These are phyloP conservation scores for Boletus patriciae DNA, from an alignment of 768 basidiomycete species.

Conservation along the genomic window DNA sequence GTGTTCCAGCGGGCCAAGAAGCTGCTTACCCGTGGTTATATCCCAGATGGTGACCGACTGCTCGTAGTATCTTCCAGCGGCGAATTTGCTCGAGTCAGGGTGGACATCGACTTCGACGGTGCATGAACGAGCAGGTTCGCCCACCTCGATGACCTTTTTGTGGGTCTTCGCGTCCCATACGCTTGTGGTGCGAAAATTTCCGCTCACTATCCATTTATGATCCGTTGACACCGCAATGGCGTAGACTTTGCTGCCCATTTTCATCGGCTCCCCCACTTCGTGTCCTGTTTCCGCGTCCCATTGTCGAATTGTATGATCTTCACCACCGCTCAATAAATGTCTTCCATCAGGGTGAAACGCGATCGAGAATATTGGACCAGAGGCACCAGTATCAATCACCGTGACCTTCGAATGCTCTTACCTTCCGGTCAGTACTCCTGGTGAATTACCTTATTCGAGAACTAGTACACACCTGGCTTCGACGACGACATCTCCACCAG, in stretches of 20 bases:
- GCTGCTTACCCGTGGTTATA: neutral
- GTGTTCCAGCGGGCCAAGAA: neutral
- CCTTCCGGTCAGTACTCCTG: neutral
- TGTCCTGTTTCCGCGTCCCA: neutral
- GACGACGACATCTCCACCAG: neutral
- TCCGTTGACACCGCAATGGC: neutral
- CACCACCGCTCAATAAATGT: neutral
- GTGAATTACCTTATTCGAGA: neutral
- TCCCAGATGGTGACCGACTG: neutral
- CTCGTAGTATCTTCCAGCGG: neutral
- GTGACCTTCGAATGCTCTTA: neutral
- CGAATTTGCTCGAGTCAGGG: neutral
- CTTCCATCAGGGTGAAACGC: neutral
- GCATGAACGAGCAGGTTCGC: neutral
- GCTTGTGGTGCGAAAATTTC: neutral
- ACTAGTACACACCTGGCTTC: neutral
- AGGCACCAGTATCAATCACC: neutral
- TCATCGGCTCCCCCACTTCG: neutral
- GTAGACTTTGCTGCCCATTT: neutral
- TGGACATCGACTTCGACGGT: neutral
- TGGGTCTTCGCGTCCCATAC: neutral
- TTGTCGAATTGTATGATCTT: neutral
- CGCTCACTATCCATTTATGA: neutral
- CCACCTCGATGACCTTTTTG: neutral
- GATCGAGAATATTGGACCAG: neutral